Evolutionary conservation across 2,329 filamentous ascomycete genomes (phyloP).

Genomic region (Alternaria hordeiaustralica): DNA sequence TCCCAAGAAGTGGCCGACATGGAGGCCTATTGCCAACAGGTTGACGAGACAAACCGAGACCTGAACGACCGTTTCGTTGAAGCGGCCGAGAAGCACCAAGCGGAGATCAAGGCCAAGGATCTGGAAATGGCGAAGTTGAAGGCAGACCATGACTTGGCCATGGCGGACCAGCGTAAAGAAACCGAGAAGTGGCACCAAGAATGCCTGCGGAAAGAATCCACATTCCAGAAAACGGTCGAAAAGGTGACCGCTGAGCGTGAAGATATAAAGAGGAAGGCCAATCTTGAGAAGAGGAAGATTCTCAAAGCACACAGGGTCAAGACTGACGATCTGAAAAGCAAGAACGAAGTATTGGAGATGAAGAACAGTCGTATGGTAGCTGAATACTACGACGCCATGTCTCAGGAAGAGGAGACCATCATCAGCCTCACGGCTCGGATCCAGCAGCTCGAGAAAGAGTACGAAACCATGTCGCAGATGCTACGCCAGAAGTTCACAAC

Average conservation of each 20-base stretch:
- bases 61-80: neutral
- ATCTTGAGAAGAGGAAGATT: neutral
- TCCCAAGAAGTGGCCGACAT: neutral
- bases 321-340: neutral
- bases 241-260: neutral
- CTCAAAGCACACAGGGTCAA: neutral
- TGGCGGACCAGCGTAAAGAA: neutral
- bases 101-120: neutral
- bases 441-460: neutral
- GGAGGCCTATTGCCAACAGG: neutral
- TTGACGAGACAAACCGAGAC: neutral
- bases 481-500: neutral
- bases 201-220: neutral
- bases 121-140: neutral
- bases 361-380: neutral
- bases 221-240: neutral
- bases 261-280: neutral
- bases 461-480: neutral
- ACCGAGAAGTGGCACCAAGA: neutral
- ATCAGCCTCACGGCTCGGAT: neutral
- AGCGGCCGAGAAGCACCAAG: neutral
- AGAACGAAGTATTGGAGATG: neutral
- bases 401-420: neutral
- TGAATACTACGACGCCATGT: neutral
- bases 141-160: neutral